phyloP scores from a whole-genome alignment of 805 yeast species.

The Naumovozyma castellii region DNA sequence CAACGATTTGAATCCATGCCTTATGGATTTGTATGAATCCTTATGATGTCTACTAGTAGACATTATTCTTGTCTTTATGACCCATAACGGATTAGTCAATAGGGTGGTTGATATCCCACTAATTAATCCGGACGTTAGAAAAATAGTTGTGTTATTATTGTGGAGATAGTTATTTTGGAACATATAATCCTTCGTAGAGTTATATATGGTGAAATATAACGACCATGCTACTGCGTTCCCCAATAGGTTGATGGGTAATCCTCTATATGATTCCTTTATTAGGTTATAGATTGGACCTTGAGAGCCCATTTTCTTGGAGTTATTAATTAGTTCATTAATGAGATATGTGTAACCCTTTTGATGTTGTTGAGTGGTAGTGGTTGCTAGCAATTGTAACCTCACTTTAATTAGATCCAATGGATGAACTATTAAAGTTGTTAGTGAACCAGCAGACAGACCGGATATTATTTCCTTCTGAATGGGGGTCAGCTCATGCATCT shows the following conservation, averaged over 20 bases:
- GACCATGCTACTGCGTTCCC: slow-evolving; percentile 91
- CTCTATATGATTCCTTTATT: slow-evolving; percentile 48
- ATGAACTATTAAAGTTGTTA: slow-evolving; percentile 73
- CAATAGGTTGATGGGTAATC: slow-evolving; percentile 65
- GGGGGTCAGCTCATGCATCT: slow-evolving; percentile 5
- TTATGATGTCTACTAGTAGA: slow-evolving; percentile 32
- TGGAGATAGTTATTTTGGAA: slow-evolving; percentile 12
- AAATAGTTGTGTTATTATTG: slow-evolving; percentile 30
- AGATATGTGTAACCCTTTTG: slow-evolving; percentile 21
- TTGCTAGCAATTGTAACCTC: slow-evolving; percentile 56
- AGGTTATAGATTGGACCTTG: slow-evolving; percentile 5
- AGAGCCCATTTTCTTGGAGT: slow-evolving; percentile 2
- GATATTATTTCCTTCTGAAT: slow-evolving; percentile 49
- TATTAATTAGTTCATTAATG: slow-evolving; percentile 17
- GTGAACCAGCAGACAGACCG: slow-evolving; percentile 73
- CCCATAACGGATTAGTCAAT: slow-evolving; percentile 92
- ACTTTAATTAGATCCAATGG: slow-evolving; percentile 84
- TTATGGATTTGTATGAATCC: slow-evolving; percentile 40
- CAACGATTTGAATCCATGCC: slow-evolving; percentile 46
- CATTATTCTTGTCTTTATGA: slow-evolving; percentile 79
- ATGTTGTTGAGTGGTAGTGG: not conserved
- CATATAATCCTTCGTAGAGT: slow-evolving; percentile 41
- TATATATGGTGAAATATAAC: slow-evolving; percentile 70
- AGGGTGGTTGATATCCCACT: slow-evolving; percentile 74
- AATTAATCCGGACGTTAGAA: slow-evolving; percentile 45